Conservation (phyloP, 1,284 basidiomycete species). For the Leccinum colubrinum region DNA sequence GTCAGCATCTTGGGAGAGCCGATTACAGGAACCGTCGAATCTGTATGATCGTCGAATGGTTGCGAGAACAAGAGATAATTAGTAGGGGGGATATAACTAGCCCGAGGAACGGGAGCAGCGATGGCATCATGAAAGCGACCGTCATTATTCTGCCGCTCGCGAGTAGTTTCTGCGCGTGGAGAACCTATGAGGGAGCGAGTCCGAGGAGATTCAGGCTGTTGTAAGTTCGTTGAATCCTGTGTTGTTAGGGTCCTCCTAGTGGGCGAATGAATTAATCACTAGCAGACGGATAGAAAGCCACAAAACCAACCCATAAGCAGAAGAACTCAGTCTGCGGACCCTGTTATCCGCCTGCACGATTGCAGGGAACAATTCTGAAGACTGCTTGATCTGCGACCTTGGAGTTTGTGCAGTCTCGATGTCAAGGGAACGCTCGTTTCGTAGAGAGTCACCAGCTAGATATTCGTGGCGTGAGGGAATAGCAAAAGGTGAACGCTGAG, state of each 20-base stretch:
- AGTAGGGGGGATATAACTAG: constrained; percentile 19
- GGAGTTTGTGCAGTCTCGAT: background rate
- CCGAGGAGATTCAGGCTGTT: constrained; percentile 1
- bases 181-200: constrained; percentile 1
- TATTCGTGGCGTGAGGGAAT: background rate
- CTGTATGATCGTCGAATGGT: constrained; percentile 7
- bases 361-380: background rate
- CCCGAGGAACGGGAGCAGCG: constrained; percentile 1
- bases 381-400: background rate
- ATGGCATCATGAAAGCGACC: background rate
- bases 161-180: constrained; percentile 1
- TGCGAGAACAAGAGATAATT: constrained; percentile 15
- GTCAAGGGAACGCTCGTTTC: background rate
- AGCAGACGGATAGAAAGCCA: background rate
- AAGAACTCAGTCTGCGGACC: constrained; percentile 1
- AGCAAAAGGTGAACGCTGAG: background rate
- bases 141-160: background rate
- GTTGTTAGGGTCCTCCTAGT: constrained; percentile 1
- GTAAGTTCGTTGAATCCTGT: background rate
- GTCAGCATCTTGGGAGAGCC: background rate
- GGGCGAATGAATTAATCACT: constrained; percentile 1
- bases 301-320: constrained; percentile 11
- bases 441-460: background rate
- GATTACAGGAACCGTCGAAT: background rate
- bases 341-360: background rate